Evolutionary conservation across 2,329 filamentous ascomycete species (phyloP), one percentile per base, ranked within the genome.

Genomic region (Neofusicoccum laricinum): DNA sequence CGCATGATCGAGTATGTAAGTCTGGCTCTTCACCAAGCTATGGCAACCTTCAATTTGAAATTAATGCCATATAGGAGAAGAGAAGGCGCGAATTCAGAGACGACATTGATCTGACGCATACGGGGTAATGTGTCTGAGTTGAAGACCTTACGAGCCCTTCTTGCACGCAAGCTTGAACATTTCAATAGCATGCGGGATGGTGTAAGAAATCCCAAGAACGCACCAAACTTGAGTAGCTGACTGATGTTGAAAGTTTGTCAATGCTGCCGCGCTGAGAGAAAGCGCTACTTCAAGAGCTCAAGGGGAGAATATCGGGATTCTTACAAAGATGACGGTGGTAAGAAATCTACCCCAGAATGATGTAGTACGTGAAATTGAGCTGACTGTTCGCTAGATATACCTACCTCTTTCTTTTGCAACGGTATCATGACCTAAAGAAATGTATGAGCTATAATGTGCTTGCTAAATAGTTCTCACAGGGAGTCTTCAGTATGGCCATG

Each of bases 261-360:
- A 62, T 10, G 63, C 55, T n/a, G 50, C 58, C 19, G 48, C 63
- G 1, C 43, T 61, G 6, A 43, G 32, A 17, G 55, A 61, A 15
- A 62, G 63, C 10, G 40, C 55, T 2, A 30, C 36, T 1, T 17
- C 57, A 1, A 62, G 53, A 36, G 8, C 4, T 5, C 57, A 63
- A 32, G 58, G 58, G 2, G 58, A 61, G 25, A 53, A 65, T 5
- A 62, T 65, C 14, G 57, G 45, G 1, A 41, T 62, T 11, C 63
- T 65, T 10, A 65, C 63, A 1, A 57, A 58, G 12, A 65, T 65
- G 63, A 65, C 63, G 1, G 63, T 65, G 2, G 63, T 65, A 65
- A 4, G 34, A 51, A 45, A 6, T n/a, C n/a, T n/a, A n/a, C n/a
- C n/a, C n/a, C n/a, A n/a, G n/a, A n/a, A n/a, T n/a, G n/a, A n/a